These are phyloP conservation scores for Luzula sylvatica DNA, from an alignment of 176 grass and related monocot genomes.

Conservation along the genomic window DNA sequence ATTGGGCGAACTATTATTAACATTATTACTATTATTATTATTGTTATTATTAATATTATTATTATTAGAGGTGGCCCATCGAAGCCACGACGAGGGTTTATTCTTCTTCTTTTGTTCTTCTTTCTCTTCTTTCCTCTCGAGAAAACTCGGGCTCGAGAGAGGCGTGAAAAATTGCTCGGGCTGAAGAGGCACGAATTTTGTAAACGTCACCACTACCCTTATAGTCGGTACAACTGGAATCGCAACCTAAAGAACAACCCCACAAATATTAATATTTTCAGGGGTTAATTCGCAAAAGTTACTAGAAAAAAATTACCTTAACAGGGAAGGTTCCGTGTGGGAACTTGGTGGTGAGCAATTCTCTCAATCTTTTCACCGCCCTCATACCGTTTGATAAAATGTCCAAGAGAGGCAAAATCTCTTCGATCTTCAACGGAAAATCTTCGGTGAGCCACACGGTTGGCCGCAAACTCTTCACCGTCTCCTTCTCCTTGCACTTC, in stretches of 20 bases:
- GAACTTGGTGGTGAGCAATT: conserved; percentile 93
- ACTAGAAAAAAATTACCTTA: conserved; percentile 43
- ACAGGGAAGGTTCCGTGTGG: conserved; percentile 86
- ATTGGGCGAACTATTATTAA: conserved; percentile 16
- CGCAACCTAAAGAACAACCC: conserved; percentile 47
- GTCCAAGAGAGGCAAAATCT: conserved; percentile 86
- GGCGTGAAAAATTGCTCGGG: conserved; percentile 96
- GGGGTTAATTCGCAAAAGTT: too few relatives aligned
- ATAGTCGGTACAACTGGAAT: conserved; percentile 89
- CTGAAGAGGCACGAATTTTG: conserved; percentile 81
- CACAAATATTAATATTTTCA: too few relatives aligned
- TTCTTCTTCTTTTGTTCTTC: conserved; percentile 12
- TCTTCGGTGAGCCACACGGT: conserved; percentile 93
- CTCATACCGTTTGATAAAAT: conserved; percentile 76
- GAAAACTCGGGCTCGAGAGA: conserved; percentile 83
- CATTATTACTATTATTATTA: too few relatives aligned
- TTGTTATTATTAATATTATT: too few relatives aligned
- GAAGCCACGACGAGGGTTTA: conserved; percentile 11
- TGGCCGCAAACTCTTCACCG: conserved; percentile 81
- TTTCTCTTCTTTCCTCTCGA: conserved; percentile 43
- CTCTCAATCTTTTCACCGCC: conserved; percentile 75
- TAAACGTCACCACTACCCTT: conserved; percentile 84
- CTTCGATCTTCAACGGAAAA: conserved; percentile 79
- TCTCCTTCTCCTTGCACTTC: conserved; percentile 96
- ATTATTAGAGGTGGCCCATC: conserved; percentile 12